Evolutionary conservation across 2,329 filamentous ascomycete genomes (phyloP).

Genomic region (Xylariales sp.): DNA sequence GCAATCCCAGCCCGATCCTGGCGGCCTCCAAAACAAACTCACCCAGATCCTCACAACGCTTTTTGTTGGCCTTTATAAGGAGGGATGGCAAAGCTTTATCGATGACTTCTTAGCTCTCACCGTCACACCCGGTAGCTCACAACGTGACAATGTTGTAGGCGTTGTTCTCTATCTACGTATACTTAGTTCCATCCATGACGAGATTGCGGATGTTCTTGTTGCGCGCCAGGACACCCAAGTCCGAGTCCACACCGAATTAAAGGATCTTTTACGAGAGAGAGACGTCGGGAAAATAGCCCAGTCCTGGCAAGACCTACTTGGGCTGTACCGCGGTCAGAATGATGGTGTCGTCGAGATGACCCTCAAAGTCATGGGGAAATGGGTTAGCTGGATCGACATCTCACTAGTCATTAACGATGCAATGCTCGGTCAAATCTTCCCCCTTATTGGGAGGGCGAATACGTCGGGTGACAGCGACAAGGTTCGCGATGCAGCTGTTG

Average conservation of each 20-base stretch:
- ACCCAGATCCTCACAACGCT: slow-evolving; percentile 95
- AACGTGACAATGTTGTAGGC: slow-evolving; percentile 76
- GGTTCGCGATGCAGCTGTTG: slow-evolving; percentile 89
- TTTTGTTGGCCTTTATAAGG: slow-evolving; percentile 86
- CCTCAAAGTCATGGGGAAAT: slow-evolving; percentile 91
- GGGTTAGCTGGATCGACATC: slow-evolving; percentile 99
- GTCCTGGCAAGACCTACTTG: slow-evolving; percentile 92
- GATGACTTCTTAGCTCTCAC: slow-evolving; percentile 88
- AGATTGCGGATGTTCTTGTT: slow-evolving; percentile 93
- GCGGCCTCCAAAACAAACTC: slow-evolving; percentile 92
- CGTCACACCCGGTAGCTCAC: slow-evolving; percentile 67
- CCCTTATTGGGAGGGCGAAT: slow-evolving; percentile 83
- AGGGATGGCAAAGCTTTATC: slow-evolving; percentile 89
- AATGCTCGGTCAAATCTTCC: slow-evolving; percentile 86
- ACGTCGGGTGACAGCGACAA: slow-evolving; percentile 74
- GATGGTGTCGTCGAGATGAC: slow-evolving; percentile 86
- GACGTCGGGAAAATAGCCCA: slow-evolving; percentile 89
- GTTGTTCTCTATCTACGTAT: slow-evolving; percentile 90
- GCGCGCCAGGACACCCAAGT: slow-evolving; percentile 81
- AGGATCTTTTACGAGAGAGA: slow-evolving; percentile 86
- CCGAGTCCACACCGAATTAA: slow-evolving; percentile 88
- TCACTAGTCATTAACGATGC: slow-evolving; percentile 89
- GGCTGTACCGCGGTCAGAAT: slow-evolving; percentile 77
- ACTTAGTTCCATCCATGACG: slow-evolving; percentile 90
- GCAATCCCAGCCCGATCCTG: slow-evolving; percentile 72